Conservation (phyloP, 1,139 yeast genomes). For the Blastobotrys persicus region DNA sequence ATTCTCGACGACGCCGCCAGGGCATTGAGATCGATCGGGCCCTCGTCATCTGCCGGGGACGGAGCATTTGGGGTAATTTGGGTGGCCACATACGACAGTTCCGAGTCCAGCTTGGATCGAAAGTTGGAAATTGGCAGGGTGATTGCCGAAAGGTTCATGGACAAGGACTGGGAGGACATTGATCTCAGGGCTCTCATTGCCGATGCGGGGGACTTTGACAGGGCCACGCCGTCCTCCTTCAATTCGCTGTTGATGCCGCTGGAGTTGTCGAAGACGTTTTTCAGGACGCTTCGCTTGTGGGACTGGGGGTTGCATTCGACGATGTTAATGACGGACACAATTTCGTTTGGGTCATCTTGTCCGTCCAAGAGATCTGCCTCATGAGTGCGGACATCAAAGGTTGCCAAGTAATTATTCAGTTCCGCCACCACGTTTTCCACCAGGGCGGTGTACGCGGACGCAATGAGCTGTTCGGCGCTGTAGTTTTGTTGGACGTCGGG, state of each 20-base stretch:
- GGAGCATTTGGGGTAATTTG: conserved; percentile 14
- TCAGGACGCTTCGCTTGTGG: conserved; percentile 30
- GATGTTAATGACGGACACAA: conserved; percentile 39
- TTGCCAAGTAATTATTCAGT: conserved; percentile 36
- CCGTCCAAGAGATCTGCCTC: conserved; percentile 22
- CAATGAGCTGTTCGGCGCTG: conserved; percentile 35
- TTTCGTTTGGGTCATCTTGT: conserved; percentile 33
- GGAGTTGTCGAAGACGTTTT: conserved; percentile 39
- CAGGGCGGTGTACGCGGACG: conserved; percentile 36
- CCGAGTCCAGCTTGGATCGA: conserved; percentile 25
- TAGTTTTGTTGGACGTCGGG: conserved; percentile 31
- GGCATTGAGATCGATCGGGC: conserved; percentile 24
- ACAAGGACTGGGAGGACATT: conserved; percentile 15
- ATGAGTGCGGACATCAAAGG: conserved; percentile 30
- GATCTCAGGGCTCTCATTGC: conserved; percentile 29
- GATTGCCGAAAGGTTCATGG: conserved; percentile 10
- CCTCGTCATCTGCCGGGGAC: conserved; percentile 22
- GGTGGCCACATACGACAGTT: conserved; percentile 27
- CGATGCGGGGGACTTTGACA: conserved; percentile 36
- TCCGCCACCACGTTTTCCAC: conserved; percentile 36
- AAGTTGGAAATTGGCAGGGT: conserved; percentile 21
- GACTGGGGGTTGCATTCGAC: conserved; percentile 35
- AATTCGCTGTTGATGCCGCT: conserved; percentile 41
- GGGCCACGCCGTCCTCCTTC: conserved; percentile 38
- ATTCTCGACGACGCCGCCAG: conserved; percentile 33